These are phyloP conservation scores for Coemansia sp. DNA, from an alignment of 192 early-diverging fungal species.

Conservation along the genomic window DNA sequence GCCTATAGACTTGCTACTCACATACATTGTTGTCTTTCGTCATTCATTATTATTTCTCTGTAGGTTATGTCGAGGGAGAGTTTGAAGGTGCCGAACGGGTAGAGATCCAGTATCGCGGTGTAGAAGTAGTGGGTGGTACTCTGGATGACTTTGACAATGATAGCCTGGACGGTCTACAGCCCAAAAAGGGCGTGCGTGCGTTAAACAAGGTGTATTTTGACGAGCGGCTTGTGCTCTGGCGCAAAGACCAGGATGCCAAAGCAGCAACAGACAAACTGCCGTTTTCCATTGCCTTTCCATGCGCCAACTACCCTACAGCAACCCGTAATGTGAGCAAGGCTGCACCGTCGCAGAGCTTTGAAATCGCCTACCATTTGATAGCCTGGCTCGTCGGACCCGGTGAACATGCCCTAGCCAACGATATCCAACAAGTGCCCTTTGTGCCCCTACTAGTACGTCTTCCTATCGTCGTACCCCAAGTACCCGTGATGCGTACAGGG, in stretches of 20 bases:
- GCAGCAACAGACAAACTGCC: not conserved
- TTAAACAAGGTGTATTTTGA: constrained; percentile 46
- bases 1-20: not conserved
- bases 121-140: constrained; percentile 42
- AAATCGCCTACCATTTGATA: constrained; percentile 39
- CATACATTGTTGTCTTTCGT: not conserved
- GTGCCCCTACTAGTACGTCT: constrained; percentile 11
- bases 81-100: constrained; percentile 11
- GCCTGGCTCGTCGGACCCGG: constrained; percentile 14
- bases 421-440: constrained; percentile 15
- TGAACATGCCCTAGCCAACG: constrained; percentile 1
- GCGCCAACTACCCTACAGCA: constrained; percentile 42
- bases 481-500: constrained; percentile 22
- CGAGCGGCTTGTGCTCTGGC: constrained; percentile 41
- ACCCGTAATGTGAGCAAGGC: constrained; percentile 20
- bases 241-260: not conserved
- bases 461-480: constrained; percentile 13
- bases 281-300: constrained; percentile 34
- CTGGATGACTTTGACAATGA: constrained; percentile 38
- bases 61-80: constrained; percentile 24
- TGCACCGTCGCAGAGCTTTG: constrained; percentile 44
- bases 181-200: constrained; percentile 32
- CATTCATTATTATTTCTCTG: constrained; percentile 1
- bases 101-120: constrained; percentile 40
- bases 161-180: constrained; percentile 15